Conservation (phyloP, 139 green algal species). For the Micromonas commoda region DNA sequence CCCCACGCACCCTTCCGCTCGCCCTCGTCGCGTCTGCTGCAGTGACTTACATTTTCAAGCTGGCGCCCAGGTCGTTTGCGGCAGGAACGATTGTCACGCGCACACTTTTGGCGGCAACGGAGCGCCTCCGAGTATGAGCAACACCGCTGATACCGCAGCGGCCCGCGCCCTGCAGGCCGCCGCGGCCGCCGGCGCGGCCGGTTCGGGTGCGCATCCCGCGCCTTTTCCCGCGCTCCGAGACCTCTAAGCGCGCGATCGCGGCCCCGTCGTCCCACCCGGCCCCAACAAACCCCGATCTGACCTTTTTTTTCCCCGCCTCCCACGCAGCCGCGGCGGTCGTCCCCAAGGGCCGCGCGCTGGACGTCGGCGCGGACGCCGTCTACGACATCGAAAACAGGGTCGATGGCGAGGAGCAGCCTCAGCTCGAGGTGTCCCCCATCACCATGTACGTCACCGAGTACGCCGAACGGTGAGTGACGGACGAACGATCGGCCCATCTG, state of each 20-base stretch:
- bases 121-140: not conserved
- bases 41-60: too few species aligned
- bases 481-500: not conserved
- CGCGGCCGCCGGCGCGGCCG: too few species aligned
- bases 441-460: slow-evolving; percentile 54
- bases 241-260: too few species aligned
- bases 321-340: slow-evolving; percentile 44
- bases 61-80: too few species aligned
- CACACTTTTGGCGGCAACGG: not conserved
- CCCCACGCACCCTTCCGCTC: too few species aligned
- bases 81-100: not conserved
- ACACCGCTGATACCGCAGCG: not conserved
- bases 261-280: too few species aligned
- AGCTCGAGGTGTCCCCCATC: slow-evolving; percentile 53
- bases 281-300: too few species aligned
- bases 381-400: slow-evolving; percentile 11
- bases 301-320: not conserved
- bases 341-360: slow-evolving; percentile 17
- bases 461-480: slow-evolving; percentile 5
- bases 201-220: too few species aligned
- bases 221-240: too few species aligned
- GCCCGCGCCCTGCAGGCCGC: not conserved
- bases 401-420: slow-evolving; percentile 31
- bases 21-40: too few species aligned
- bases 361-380: slow-evolving; percentile 30